Evolutionary conservation across 345 rosid genomes (phyloP), one percentile per base, ranked within the genome.

Genomic region (Brassica rapa): DNA sequence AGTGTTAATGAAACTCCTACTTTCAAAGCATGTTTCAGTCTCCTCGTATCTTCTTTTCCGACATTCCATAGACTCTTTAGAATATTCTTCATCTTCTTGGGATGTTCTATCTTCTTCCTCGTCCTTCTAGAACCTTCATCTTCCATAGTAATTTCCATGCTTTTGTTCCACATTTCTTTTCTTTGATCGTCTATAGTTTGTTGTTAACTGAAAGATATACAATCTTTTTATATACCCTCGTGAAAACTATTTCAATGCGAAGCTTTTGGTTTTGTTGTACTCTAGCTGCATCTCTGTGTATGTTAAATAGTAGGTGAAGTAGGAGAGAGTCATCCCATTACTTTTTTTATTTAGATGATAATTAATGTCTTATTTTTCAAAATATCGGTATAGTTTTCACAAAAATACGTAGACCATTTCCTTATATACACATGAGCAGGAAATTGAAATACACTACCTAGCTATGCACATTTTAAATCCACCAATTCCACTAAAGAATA

Each of bases 41-140:
- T 83, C 73, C 98, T 75, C 6, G 96, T 91, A 80, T 94, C 98
- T 23, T 94, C 94, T 53, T 82, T 80, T 10, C 97, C 96, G 1
- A 85, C 71, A 24, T 82, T 74, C 87, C 87, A 83, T 41, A 86
- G 70, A 64, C 46, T 83, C 64, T 62, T 62, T 80, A 86, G 86
- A 67, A 70, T 79, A 43, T 71, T 85, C 65, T 68, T 87, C 62
- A 84, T 32, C 80, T 84, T 90, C 76, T 83, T 79, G 0, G 49
- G 59, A 35, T 71, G 1, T 33, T 39, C 64, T 6, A 41, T n/a
- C 11, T 43, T 70, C 24, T 41, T 75, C 41, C 68, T 83, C 84
- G 76, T 66, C 4, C 71, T 67, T 49, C 21, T 66, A 14, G 30
- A 61, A 27, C 30, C 8, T 55, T 69, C 66, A 4, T 69, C 71